A percentile compares a stretch with the other conserved stretches of the same genome.
phyloP scores from a whole-genome alignment of 1,284 basidiomycete genomes.

The Vanrija humicola region DNA sequence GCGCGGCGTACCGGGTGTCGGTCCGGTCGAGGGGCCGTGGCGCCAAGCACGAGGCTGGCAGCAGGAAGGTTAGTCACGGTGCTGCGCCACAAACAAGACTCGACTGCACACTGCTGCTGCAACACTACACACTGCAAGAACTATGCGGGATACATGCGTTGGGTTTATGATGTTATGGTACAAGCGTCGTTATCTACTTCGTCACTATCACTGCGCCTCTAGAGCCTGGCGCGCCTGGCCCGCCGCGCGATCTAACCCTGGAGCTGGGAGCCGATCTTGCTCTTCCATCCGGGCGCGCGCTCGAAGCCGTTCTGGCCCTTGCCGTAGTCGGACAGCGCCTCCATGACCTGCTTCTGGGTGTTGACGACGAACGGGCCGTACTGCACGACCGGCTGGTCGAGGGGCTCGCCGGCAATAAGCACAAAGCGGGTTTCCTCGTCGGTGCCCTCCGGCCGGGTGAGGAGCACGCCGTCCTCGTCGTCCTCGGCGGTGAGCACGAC shows the following conservation, averaged over 20 bases:
- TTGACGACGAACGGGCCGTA: conserved; percentile 67
- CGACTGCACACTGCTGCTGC: too few relatives aligned
- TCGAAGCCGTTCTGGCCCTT: conserved; percentile 82
- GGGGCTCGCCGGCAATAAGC: conserved; percentile 80
- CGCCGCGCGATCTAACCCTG: neutral
- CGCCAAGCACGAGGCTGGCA: too few relatives aligned
- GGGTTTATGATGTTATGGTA: neutral
- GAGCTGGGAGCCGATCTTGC: conserved; percentile 60
- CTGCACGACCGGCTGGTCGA: conserved; percentile 79
- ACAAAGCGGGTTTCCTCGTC: conserved; percentile 66
- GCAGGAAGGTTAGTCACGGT: too few relatives aligned
- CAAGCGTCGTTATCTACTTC: neutral
- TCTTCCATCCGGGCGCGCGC: conserved; percentile 80
- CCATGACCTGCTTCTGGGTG: conserved; percentile 69
- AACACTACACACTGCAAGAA: too few relatives aligned
- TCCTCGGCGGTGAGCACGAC: conserved; percentile 54
- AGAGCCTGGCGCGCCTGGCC: too few relatives aligned
- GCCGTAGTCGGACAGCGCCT: conserved; percentile 80
- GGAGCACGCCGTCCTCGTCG: conserved; percentile 41
- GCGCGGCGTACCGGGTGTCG: too few relatives aligned
- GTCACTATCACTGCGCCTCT: neutral
- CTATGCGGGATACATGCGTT: neutral
- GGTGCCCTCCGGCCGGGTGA: conserved; percentile 50
- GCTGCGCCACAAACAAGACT: too few relatives aligned
- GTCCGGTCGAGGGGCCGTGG: too few relatives aligned